These are phyloP conservation scores for Populus hybrid DNA, from an alignment of 441 rosid species.

Conservation along the genomic window DNA sequence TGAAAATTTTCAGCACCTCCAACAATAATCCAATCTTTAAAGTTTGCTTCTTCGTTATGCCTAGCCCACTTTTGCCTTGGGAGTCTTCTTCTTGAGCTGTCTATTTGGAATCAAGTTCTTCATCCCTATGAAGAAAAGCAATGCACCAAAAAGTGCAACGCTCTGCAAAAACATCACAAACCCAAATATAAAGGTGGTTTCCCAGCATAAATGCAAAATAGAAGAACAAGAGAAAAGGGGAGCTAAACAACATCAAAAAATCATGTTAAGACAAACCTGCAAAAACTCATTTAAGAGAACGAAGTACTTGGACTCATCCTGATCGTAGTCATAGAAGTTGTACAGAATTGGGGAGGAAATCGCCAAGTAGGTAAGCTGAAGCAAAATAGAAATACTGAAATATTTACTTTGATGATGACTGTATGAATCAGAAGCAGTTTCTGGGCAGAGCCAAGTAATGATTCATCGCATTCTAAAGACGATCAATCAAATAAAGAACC, in stretches of 20 bases:
- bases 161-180: conserved; percentile 27
- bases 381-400: neutral
- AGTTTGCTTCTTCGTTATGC: conserved; percentile 13
- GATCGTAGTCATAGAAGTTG: conserved; percentile 48
- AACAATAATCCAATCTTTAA: conserved; percentile 7
- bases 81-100: conserved; percentile 40
- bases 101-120: conserved; percentile 44
- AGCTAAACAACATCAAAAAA: neutral
- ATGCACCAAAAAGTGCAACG: conserved; percentile 42
- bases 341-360: conserved; percentile 37
- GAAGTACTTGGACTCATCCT: conserved; percentile 22
- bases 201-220: neutral
- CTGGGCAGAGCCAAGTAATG: neutral
- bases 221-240: neutral
- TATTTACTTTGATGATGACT: neutral
- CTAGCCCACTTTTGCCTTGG: conserved; percentile 31
- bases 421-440: neutral
- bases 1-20: conserved; percentile 9
- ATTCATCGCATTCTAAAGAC: neutral
- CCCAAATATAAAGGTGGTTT: neutral
- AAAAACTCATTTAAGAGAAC: conserved; percentile 37
- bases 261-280: conserved; percentile 26
- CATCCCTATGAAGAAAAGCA: conserved; percentile 47
- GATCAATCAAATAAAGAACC: neutral
- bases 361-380: conserved; percentile 37